Evolutionary conservation across 768 basidiomycete species (phyloP), one percentile per base, ranked within the genome.

Genomic region (Neoboletus magnificus): DNA sequence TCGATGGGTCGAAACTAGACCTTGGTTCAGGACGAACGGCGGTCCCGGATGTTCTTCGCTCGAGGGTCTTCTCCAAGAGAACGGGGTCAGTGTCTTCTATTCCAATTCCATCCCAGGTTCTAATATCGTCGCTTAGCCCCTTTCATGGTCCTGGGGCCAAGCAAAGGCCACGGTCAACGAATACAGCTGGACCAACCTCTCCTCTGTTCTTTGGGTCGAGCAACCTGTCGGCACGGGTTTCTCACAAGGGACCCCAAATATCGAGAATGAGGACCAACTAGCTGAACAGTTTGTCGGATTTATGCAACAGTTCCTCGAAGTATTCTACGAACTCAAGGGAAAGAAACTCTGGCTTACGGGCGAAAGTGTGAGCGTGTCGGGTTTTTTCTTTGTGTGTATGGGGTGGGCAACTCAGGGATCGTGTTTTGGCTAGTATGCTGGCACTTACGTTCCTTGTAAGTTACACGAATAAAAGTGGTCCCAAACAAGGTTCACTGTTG

Each of bases 161-260:
- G 87, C 86, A 2, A 77, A 77, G 52, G 83, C 87, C 4, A 86
- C 79, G 1, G 74, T 67, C 6, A 91, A 89, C 50, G 77, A 85
- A 59, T 79, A 77, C 61, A 87, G 86, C 67, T 91, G 89, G 89
- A 90, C 89, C 0, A 91, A 90, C 62, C 75, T 91, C 9, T 87
- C 87, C 2, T 88, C 84, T 52, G 70, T 89, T 8, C 71, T 90
- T 18, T 91, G 80, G 76, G 81, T 91, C 12, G 89, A 91, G 59
- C 89, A 90, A 59, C 89, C 89, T 4, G 83, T 91, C 30, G 89
- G 89, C 5, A 90, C 88, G 5, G 89, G 89, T 0, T 91, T 84
- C 67, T 86, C 86, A 3, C 85, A 86, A 56, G 89, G 89, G 18
- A 74, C 57, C 15, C 87, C 89, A 1, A 81, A 84, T 54, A 83